Conservation (phyloP, 768 basidiomycete species). For the Boletus vermiculosoides region DNA sequence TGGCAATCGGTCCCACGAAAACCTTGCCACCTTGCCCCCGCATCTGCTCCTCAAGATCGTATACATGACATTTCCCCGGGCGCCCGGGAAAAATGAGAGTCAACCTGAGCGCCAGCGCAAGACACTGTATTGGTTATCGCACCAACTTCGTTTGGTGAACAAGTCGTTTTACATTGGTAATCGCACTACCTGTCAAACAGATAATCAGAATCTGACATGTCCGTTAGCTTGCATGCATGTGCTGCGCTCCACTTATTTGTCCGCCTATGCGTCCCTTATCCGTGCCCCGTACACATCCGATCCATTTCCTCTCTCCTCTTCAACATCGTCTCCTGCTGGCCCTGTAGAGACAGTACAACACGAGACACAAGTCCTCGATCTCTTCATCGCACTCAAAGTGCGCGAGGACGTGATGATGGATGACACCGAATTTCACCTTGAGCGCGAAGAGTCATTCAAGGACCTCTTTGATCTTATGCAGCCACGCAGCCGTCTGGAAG, state of each 20-base stretch:
- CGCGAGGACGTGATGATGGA: conserved; percentile 77
- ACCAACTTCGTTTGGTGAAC: conserved; percentile 62
- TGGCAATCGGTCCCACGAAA: conserved; percentile 10
- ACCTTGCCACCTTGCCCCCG: conserved; percentile 45
- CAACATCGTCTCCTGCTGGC: conserved; percentile 21
- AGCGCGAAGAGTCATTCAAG: conserved; percentile 71
- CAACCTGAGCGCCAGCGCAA: conserved; percentile 56
- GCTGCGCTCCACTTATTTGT: conserved; percentile 71
- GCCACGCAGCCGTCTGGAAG: conserved; percentile 73
- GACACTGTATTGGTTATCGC: conserved; percentile 70
- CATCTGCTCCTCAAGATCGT: conserved; percentile 71
- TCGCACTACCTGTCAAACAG: neutral
- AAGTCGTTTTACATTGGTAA: conserved; percentile 65
- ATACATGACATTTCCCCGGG: conserved; percentile 58
- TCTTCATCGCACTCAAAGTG: conserved; percentile 77
- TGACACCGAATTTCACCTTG: conserved; percentile 71
- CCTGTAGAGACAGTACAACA: conserved; percentile 55
- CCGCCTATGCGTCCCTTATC: conserved; percentile 60
- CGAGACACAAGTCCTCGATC: conserved; percentile 73
- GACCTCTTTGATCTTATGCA: conserved; percentile 78
- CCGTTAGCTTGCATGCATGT: conserved; percentile 73
- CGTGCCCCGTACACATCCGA: conserved; percentile 72
- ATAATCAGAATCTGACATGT: neutral
- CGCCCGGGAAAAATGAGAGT: conserved; percentile 38
- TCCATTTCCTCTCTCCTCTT: conserved; percentile 60